phyloP scores from a whole-genome alignment of 2,329 filamentous ascomycete species.

The Colletotrichum plurivorum region DNA sequence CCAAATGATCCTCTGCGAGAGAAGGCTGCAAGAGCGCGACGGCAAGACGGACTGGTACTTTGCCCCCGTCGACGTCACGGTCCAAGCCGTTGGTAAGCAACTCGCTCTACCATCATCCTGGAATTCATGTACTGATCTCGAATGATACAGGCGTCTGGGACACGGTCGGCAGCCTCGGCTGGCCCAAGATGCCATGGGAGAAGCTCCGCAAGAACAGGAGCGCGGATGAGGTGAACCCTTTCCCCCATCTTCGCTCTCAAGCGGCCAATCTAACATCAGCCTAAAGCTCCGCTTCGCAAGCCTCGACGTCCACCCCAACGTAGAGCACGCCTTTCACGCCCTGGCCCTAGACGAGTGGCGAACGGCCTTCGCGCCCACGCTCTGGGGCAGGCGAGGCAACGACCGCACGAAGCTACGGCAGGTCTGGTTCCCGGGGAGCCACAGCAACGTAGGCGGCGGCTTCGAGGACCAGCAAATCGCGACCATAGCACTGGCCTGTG shows the following conservation, averaged over 20 bases:
- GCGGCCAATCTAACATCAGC: background rate
- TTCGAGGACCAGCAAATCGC: conserved; percentile 54
- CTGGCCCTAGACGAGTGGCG: conserved; percentile 68
- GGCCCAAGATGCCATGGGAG: conserved; percentile 38
- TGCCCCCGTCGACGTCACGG: conserved; percentile 1
- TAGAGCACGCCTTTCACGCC: conserved; percentile 69
- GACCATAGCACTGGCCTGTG: conserved; percentile 44
- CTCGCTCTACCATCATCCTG: no score
- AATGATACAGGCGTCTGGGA: conserved; percentile 62
- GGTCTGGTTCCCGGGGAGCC: conserved; percentile 70
- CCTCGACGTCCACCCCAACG: conserved; percentile 43
- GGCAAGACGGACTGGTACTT: background rate
- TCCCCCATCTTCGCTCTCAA: no score
- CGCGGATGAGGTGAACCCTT: conserved; percentile 25
- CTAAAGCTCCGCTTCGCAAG: conserved; percentile 41
- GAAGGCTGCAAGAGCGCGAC: background rate
- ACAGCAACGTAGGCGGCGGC: conserved; percentile 73
- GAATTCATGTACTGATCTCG: no score
- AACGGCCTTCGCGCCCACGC: conserved; percentile 46
- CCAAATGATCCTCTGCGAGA: conserved; percentile 27
- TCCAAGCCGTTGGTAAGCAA: conserved; percentile 31
- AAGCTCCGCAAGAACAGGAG: conserved; percentile 23
- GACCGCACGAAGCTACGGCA: conserved; percentile 41
- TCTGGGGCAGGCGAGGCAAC: conserved; percentile 46
- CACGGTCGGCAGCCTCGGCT: conserved; percentile 62